Evolutionary conservation across 768 basidiomycete genomes (phyloP).

Genomic region (Gyrodon lividus): DNA sequence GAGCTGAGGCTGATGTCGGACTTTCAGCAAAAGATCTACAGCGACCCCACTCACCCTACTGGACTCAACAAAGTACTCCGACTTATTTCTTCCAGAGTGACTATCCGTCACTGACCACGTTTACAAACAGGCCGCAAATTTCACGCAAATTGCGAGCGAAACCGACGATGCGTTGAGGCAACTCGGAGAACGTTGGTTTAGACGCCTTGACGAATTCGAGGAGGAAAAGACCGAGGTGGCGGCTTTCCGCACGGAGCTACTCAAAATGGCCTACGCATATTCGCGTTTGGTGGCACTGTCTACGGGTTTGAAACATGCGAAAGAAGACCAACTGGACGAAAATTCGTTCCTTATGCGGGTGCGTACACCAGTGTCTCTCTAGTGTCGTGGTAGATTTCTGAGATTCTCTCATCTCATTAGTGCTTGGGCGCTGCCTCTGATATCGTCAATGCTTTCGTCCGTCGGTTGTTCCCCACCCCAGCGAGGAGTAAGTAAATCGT

Average conservation of each 20-base stretch:
- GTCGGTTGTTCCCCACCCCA: constrained; percentile 51
- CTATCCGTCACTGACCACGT: constrained; percentile 2
- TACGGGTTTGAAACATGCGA: constrained; percentile 76
- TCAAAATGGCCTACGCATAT: constrained; percentile 66
- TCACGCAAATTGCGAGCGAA: constrained; percentile 61
- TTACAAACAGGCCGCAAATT: constrained; percentile 51
- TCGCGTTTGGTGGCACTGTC: constrained; percentile 67
- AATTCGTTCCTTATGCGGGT: constrained; percentile 67
- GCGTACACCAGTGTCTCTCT: constrained; percentile 25
- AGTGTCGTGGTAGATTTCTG: not conserved
- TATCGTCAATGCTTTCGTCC: constrained; percentile 59
- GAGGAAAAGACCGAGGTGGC: constrained; percentile 50
- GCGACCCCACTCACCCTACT: constrained; percentile 69
- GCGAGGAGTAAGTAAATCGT: constrained; percentile 45
- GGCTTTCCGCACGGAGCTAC: constrained; percentile 58
- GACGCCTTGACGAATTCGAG: constrained; percentile 49
- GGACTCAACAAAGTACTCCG: constrained; percentile 66
- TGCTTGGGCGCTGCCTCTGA: constrained; percentile 67
- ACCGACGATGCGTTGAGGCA: constrained; percentile 68
- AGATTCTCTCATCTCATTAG: constrained; percentile 36
- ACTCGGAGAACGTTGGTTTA: constrained; percentile 56
- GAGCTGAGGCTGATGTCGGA: constrained; percentile 63
- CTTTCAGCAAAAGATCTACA: constrained; percentile 67
- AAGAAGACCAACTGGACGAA: constrained; percentile 53
- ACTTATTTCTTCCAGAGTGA: not conserved